Conservation (phyloP, 371 early-diverging fungal species). For the Cokeromyces recurvatus region DNA sequence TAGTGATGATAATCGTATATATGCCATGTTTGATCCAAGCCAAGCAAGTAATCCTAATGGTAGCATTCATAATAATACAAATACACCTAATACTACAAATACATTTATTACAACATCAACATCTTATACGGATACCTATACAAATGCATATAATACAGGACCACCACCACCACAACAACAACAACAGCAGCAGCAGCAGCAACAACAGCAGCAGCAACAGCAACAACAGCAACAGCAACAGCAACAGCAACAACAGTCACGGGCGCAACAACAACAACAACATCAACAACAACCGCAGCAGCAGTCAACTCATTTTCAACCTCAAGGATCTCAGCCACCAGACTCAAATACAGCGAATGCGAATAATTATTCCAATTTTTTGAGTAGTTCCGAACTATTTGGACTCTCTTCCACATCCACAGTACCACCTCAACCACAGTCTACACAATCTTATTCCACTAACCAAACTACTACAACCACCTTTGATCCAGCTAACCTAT, state of each 20-base stretch:
- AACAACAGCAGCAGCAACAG: background rate
- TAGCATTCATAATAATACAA: too few relatives aligned
- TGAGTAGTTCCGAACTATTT: conserved; percentile 11
- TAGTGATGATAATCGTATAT: background rate
- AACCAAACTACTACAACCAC: conserved; percentile 2
- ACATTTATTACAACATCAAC: too few relatives aligned
- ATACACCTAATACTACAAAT: too few relatives aligned
- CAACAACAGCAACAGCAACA: too few relatives aligned
- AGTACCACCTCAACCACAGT: conserved; percentile 4
- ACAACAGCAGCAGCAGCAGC: background rate
- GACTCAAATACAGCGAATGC: conserved; percentile 1
- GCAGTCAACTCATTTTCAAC: too few relatives aligned
- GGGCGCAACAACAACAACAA: too few relatives aligned
- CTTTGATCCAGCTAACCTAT: conserved; percentile 20
- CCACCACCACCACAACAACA: background rate
- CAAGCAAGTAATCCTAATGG: too few relatives aligned
- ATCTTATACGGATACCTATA: background rate
- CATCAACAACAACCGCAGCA: too few relatives aligned
- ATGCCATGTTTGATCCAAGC: background rate
- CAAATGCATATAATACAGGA: background rate
- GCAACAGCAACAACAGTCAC: too few relatives aligned
- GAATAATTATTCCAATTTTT: conserved; percentile 18
- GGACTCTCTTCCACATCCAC: conserved; percentile 10
- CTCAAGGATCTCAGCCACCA: conserved; percentile 1
- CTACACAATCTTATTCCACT: too few relatives aligned